These are phyloP conservation scores for Amaranthus cruentus DNA, from an alignment of 148 eudicot genomes.

Conservation along the genomic window DNA sequence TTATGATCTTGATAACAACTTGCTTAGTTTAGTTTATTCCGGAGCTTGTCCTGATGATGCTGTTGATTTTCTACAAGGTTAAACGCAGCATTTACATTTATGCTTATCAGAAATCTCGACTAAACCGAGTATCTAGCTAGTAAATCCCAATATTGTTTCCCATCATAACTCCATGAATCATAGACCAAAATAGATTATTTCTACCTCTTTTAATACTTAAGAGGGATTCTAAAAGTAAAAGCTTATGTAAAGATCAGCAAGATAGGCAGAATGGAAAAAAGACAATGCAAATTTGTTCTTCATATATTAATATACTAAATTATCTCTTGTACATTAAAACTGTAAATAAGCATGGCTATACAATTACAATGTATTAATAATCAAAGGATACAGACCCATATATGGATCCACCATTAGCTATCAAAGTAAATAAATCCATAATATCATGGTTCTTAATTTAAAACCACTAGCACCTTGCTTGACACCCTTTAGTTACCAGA, in stretches of 20 bases:
- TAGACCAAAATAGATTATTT: neutral
- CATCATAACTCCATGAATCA: neutral
- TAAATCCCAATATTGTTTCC: neutral
- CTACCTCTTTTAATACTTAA: neutral
- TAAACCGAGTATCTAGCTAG: neutral
- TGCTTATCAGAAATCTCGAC: neutral
- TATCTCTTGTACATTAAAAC: constrained; percentile 20
- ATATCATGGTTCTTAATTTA: too few relatives aligned
- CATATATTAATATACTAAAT: constrained; percentile 2
- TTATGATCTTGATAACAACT: constrained; percentile 22
- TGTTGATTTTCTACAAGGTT: constrained; percentile 22
- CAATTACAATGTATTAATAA: too few relatives aligned
- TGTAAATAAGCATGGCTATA: neutral
- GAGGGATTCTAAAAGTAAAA: neutral
- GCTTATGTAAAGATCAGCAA: neutral
- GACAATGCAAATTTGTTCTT: constrained; percentile 8
- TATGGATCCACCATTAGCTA: too few relatives aligned
- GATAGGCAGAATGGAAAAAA: neutral
- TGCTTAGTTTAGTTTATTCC: constrained; percentile 26
- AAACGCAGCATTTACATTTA: neutral
- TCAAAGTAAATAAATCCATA: too few relatives aligned
- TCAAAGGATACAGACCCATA: too few relatives aligned
- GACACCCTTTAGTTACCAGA: too few relatives aligned
- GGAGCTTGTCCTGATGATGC: constrained; percentile 31
- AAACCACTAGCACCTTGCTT: too few relatives aligned